Evolutionary conservation across 805 yeast species (phyloP).

Genomic region (Teunomyces atbi): DNA sequence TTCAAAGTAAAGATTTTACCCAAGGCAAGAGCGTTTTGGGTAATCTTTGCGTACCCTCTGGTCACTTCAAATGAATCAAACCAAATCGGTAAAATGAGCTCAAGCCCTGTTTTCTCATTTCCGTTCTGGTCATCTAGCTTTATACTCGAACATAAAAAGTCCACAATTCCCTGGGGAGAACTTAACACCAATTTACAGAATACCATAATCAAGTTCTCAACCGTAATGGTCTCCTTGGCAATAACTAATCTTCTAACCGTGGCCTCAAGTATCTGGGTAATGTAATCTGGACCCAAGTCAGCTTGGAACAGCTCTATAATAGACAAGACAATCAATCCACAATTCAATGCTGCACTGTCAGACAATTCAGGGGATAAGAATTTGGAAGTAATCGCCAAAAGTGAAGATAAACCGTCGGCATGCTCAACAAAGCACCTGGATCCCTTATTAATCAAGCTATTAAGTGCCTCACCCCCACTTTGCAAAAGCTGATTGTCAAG

Average conservation of each 20-base stretch:
- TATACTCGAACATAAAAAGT: slow-evolving; percentile 50
- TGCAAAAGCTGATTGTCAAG: slow-evolving; percentile 79
- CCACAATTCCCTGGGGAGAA: slow-evolving; percentile 62
- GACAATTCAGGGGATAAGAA: slow-evolving; percentile 68
- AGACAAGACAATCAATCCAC: slow-evolving; percentile 65
- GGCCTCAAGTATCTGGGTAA: slow-evolving; percentile 65
- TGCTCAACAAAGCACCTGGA: slow-evolving; percentile 32
- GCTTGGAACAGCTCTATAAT: slow-evolving; percentile 52
- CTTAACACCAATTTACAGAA: slow-evolving; percentile 67
- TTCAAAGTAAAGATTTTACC: slow-evolving; percentile 61
- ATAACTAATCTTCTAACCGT: slow-evolving; percentile 63
- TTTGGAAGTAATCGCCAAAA: slow-evolving; percentile 65
- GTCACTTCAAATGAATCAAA: slow-evolving; percentile 75
- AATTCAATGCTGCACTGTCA: slow-evolving; percentile 79
- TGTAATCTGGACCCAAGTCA: slow-evolving; percentile 37
- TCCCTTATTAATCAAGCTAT: slow-evolving; percentile 50
- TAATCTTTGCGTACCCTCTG: slow-evolving; percentile 73
- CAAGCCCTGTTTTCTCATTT: slow-evolving; percentile 41
- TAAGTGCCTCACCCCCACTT: slow-evolving; percentile 71
- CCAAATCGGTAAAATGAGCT: slow-evolving; percentile 74
- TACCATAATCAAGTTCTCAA: slow-evolving; percentile 74
- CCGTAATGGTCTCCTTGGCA: slow-evolving; percentile 69
- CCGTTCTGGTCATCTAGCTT: slow-evolving; percentile 22
- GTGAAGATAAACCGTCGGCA: slow-evolving; percentile 49
- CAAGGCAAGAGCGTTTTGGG: slow-evolving; percentile 67